Evolutionary conservation across 2,329 filamentous ascomycete genomes (phyloP), one percentile per base, ranked within the genome.

Genomic region (Verticillium tricorpus): DNA sequence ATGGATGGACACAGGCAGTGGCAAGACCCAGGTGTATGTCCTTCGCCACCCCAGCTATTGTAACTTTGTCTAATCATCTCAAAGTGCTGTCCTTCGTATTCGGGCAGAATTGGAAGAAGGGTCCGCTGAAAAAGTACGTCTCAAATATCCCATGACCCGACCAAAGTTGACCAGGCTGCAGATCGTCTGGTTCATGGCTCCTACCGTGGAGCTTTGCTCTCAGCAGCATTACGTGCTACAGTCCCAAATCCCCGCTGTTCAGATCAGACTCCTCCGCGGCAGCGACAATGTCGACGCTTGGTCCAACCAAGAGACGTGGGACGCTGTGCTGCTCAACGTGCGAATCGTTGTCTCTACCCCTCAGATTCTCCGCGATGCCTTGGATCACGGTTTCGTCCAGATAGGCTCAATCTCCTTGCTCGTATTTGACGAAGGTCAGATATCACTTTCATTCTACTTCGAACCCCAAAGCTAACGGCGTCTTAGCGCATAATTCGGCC

Each of bases 351-450:
- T 96, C 1, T 92, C 90, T 0, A 95, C 93, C 0, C 87, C 89
- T 63, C 87, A 90, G 63, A 82, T 96, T 1, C 79, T 96, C 14
- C 77, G 85, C 2, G 90, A 96, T 73, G 91, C 91, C 2, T 78
- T 96, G 50, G 78, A 76, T 1, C 91, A 95, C 74, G 90, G 82
- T 0, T 96, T 96, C 70, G 83, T 96, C 2, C 79, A 72, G 1
- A 82, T 96, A 68, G 70, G 78, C 0, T 78, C 78, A 2, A 74
- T 96, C 25, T 81, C 88, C 5, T 77, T 97, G 5, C 75, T 96
- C 17, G 82, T 96, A 0, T 90, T 96, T 67, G 93, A 97, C 69
- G 93, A 97, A 85, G 91, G 91, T 89, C 70, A 60, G 75, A 65
- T 11, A 40, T 31, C 19, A 11, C 8, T 4, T 2, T 22, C 19